Conservation (phyloP, 2,329 filamentous ascomycete species). For the Pseudogymnoascus sp. region DNA sequence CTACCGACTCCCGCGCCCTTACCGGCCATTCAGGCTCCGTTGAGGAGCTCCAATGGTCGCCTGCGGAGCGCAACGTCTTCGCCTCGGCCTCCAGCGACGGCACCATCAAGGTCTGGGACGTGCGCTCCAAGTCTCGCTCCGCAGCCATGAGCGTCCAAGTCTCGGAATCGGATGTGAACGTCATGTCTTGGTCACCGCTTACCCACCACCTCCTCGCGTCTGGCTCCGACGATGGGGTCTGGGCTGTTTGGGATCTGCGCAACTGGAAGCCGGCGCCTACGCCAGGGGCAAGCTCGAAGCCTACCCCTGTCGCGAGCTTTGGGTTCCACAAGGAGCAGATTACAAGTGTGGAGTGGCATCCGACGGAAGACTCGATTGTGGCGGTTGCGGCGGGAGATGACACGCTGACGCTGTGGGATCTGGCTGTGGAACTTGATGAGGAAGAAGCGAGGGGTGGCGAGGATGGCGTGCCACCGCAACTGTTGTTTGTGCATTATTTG, state of each 20-base stretch:
- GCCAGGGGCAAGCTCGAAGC: slow-evolving; percentile 42
- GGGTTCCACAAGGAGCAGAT: slow-evolving; percentile 95
- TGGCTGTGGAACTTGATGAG: slow-evolving; percentile 93
- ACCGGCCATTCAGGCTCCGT: slow-evolving; percentile 77
- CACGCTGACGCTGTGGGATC: slow-evolving; percentile 92
- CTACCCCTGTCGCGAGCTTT: slow-evolving; percentile 85
- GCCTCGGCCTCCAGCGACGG: slow-evolving; percentile 90
- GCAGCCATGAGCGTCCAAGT: slow-evolving; percentile 83
- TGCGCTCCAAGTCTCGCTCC: slow-evolving; percentile 80
- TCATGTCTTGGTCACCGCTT: slow-evolving; percentile 88
- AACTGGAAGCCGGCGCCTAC: slow-evolving; percentile 73
- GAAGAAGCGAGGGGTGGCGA: slow-evolving; percentile 88
- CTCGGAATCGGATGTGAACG: slow-evolving; percentile 83
- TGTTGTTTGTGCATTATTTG: slow-evolving; percentile 95
- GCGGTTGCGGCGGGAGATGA: slow-evolving; percentile 88
- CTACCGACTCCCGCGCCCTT: slow-evolving; percentile 77
- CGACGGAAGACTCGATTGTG: slow-evolving; percentile 91
- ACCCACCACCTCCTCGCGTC: slow-evolving; percentile 86
- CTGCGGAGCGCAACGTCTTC: slow-evolving; percentile 86
- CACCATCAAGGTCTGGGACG: slow-evolving; percentile 92
- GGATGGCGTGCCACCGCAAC: slow-evolving; percentile 81
- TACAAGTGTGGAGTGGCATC: slow-evolving; percentile 94
- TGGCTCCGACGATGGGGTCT: slow-evolving; percentile 86
- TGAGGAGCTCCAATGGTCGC: slow-evolving; percentile 96
- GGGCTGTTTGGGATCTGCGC: slow-evolving; percentile 93